Percentiles rank a stretch among this genome's conserved stretches.
phyloP scores from a whole-genome alignment of 768 basidiomycete genomes.

The Cystobasidium ongulense region DNA sequence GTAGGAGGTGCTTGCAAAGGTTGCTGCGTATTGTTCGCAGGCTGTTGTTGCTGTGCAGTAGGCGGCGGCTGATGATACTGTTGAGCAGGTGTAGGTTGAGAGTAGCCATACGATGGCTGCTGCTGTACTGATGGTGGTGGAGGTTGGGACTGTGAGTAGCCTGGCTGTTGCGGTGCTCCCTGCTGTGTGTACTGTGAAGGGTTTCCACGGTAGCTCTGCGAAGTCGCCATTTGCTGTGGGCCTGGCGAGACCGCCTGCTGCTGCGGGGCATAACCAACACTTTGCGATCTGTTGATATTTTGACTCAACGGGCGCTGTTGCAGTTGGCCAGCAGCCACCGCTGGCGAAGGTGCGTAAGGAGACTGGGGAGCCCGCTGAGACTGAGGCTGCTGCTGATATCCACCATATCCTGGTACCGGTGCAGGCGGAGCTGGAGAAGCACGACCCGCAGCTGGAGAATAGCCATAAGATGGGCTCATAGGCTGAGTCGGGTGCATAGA shows the following conservation, averaged over 20 bases:
- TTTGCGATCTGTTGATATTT: conserved; percentile 19
- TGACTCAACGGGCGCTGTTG: not conserved
- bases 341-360: not conserved
- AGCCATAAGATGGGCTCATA: not conserved
- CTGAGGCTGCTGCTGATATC: conserved; percentile 33
- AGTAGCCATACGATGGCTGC: conserved; percentile 6
- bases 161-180: conserved; percentile 19
- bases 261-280: conserved; percentile 39
- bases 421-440: conserved; percentile 11
- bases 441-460: not conserved
- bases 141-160: not conserved
- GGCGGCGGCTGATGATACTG: conserved; percentile 32
- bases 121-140: not conserved
- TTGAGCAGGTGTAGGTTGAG: conserved; percentile 32
- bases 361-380: conserved; percentile 6
- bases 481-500: not conserved
- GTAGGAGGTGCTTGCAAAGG: conserved; percentile 44
- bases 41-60: conserved; percentile 19
- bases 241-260: conserved; percentile 29
- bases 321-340: conserved; percentile 37
- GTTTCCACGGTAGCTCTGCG: not conserved
- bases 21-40: conserved; percentile 15
- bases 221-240: conserved; percentile 34
- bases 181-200: conserved; percentile 25
- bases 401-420: not conserved